phyloP scores from a whole-genome alignment of 495 filamentous ascomycete genomes.

The Massariosphaeria phaeospora region DNA sequence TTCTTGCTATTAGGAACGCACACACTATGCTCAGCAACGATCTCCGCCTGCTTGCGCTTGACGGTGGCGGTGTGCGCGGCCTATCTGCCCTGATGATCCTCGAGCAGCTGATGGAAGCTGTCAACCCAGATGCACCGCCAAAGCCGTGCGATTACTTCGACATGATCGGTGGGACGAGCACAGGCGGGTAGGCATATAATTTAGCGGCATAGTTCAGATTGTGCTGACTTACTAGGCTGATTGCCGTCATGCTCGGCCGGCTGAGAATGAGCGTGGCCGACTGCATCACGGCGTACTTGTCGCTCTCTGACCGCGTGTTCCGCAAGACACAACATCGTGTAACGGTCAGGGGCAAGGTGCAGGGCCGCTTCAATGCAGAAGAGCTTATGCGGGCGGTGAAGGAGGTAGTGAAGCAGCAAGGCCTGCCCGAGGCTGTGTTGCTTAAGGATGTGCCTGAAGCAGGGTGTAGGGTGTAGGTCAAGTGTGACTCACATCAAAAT shows the following conservation, averaged over 20 bases:
- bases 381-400: constrained; percentile 45
- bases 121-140: constrained; percentile 19
- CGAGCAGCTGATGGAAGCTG: constrained; percentile 25
- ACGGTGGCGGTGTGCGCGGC: constrained; percentile 31
- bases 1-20: constrained; percentile 2
- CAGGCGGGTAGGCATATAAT: constrained; percentile 20
- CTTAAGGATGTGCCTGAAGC: constrained; percentile 21
- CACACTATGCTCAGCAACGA: not conserved
- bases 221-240: constrained; percentile 4
- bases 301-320: constrained; percentile 18
- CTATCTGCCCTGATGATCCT: constrained; percentile 26
- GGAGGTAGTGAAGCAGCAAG: constrained; percentile 31
- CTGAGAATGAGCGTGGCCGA: constrained; percentile 27
- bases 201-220: not conserved
- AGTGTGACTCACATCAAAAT: not conserved
- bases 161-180: constrained; percentile 31
- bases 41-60: constrained; percentile 22
- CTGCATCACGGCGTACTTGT: constrained; percentile 18
- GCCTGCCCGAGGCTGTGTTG: constrained; percentile 16
- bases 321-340: constrained; percentile 39
- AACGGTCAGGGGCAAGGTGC: constrained; percentile 31
- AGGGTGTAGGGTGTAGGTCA: constrained; percentile 35
- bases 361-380: constrained; percentile 40
- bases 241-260: constrained; percentile 33
- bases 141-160: constrained; percentile 33